These are phyloP conservation scores for Aeschynomene evenia DNA, from an alignment of 306 rosid species.

Conservation along the genomic window DNA sequence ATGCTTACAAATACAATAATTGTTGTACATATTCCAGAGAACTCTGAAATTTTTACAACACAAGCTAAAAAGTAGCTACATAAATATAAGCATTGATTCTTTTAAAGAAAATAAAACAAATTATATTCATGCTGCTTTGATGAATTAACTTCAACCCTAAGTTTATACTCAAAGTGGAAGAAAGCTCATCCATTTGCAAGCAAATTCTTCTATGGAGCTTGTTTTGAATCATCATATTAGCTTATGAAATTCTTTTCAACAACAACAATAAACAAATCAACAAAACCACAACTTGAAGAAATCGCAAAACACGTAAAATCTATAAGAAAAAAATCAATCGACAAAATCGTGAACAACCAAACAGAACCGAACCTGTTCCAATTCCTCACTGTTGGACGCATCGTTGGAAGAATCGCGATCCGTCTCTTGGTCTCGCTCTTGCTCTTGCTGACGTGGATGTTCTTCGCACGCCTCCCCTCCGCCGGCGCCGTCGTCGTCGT, in stretches of 20 bases:
- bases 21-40: background rate
- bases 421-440: too few species aligned
- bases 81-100: background rate
- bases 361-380: conserved; percentile 26
- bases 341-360: background rate
- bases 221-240: background rate
- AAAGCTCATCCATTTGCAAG: background rate
- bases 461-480: background rate
- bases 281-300: too few species aligned
- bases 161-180: background rate
- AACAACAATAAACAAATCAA: background rate
- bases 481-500: background rate
- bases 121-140: background rate
- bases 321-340: background rate
- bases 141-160: background rate
- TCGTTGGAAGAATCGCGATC: conserved; percentile 19
- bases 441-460: background rate
- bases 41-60: background rate
- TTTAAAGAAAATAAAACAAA: background rate
- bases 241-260: background rate
- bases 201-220: background rate
- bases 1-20: background rate
- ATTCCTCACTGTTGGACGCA: conserved; percentile 28
- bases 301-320: background rate
- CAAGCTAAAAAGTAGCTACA: background rate